Conservation (phyloP, 768 basidiomycete species). For the Collybiopsis confluens region DNA sequence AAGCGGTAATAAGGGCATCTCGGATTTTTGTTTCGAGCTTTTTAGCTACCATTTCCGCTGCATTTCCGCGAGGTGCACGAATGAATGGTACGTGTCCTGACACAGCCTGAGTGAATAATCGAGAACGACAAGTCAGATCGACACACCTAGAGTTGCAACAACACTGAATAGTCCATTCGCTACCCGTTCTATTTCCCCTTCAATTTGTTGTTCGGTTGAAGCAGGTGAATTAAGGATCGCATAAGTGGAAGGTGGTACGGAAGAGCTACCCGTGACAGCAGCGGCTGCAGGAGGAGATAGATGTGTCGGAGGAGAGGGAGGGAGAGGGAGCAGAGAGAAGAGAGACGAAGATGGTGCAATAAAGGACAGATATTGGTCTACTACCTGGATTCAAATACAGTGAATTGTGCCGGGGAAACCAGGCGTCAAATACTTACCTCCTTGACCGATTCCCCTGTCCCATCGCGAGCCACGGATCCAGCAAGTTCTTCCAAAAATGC, state of each 20-base stretch:
- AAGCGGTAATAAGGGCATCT: constrained; percentile 72
- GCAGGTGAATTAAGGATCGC: constrained; percentile 86
- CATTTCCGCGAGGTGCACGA: constrained; percentile 91
- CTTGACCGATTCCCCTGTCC: constrained; percentile 75
- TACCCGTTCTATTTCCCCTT: constrained; percentile 88
- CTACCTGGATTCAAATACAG: constrained; percentile 50
- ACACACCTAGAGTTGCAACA: constrained; percentile 77
- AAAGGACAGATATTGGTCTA: constrained; percentile 97
- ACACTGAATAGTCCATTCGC: constrained; percentile 90
- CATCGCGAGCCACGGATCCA: constrained; percentile 78
- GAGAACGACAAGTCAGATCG: not conserved
- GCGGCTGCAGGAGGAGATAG: constrained; percentile 30
- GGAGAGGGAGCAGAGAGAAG: constrained; percentile 80
- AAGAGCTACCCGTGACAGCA: constrained; percentile 29
- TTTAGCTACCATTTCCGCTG: constrained; percentile 98
- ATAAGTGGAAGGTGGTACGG: constrained; percentile 61
- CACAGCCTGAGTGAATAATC: constrained; percentile 1
- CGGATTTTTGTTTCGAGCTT: constrained; percentile 90
- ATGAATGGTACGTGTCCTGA: constrained; percentile 91
- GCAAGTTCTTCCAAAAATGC: constrained; percentile 92
- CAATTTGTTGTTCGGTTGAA: constrained; percentile 86
- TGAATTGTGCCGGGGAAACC: constrained; percentile 11
- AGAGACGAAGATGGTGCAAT: constrained; percentile 89
- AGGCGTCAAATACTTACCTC: constrained; percentile 46
- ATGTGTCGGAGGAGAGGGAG: constrained; percentile 31